Percentiles rank a stretch among this genome's conserved stretches.
These are phyloP conservation scores for Psilocybe tampanensis DNA, from an alignment of 768 basidiomycete species.

Conservation along the genomic window DNA sequence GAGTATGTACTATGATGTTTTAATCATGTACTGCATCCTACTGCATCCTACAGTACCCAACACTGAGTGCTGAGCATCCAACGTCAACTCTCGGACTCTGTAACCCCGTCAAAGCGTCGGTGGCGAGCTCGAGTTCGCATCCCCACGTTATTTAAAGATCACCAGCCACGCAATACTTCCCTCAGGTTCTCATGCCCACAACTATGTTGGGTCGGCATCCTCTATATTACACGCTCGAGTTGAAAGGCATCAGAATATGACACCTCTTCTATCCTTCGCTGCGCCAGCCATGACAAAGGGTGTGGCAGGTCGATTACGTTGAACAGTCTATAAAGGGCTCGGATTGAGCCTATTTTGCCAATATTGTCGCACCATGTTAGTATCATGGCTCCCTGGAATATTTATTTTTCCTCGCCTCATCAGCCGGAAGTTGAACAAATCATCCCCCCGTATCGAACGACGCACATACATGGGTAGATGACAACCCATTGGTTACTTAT, in stretches of 20 bases:
- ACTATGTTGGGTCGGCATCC: background rate
- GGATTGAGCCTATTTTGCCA: conserved; percentile 4
- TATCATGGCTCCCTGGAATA: background rate
- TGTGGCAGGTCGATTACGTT: background rate
- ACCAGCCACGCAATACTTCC: background rate
- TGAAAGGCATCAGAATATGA: background rate
- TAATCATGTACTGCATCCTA: background rate
- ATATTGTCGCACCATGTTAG: conserved; percentile 4
- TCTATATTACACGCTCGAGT: background rate
- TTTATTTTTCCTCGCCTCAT: background rate
- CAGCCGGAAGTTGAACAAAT: conserved; percentile 3
- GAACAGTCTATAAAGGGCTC: conserved; percentile 3
- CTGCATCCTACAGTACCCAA: background rate
- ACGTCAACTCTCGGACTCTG: background rate
- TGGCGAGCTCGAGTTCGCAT: background rate
- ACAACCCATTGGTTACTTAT: too few species aligned
- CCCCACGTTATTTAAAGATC: background rate
- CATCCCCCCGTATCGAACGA: too few species aligned
- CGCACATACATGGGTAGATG: too few species aligned
- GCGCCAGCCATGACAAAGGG: background rate
- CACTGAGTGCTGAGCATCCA: background rate
- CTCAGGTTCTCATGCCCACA: conserved; percentile 7
- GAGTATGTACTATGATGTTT: too few species aligned
- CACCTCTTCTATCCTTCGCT: background rate
- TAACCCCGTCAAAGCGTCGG: background rate